Conservation (phyloP, 257 asterid genomes). For the Cinchona pubescens region DNA sequence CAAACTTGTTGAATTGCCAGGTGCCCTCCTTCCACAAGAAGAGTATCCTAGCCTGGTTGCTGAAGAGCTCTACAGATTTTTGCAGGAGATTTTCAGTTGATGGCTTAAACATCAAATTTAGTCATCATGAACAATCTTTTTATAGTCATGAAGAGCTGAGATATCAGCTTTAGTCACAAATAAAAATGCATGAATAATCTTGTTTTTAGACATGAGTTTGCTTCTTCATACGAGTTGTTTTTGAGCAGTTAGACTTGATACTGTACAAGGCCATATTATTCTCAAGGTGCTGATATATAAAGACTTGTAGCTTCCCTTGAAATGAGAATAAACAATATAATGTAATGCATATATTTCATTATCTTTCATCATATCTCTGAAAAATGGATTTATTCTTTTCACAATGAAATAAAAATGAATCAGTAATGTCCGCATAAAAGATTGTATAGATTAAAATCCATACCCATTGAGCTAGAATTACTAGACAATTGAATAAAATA, state of each 20-base stretch:
- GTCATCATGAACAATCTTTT: too few relatives aligned
- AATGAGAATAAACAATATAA: too few relatives aligned
- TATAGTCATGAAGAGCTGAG: neutral
- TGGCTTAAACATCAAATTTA: constrained; percentile 8
- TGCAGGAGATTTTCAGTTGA: constrained; percentile 49
- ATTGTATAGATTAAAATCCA: too few relatives aligned
- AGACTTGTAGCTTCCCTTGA: too few relatives aligned
- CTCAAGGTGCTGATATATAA: neutral
- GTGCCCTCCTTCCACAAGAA: constrained; percentile 95
- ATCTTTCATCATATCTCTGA: too few relatives aligned
- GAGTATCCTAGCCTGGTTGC: constrained; percentile 79
- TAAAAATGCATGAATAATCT: neutral
- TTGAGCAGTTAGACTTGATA: neutral
- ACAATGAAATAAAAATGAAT: too few relatives aligned
- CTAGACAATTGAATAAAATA: too few relatives aligned
- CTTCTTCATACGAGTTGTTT: too few relatives aligned
- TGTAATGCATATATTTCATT: too few relatives aligned
- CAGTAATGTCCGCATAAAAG: too few relatives aligned
- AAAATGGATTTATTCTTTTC: too few relatives aligned
- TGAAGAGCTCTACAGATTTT: constrained; percentile 60
- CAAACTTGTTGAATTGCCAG: constrained; percentile 69
- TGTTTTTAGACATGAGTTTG: neutral
- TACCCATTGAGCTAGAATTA: too few relatives aligned
- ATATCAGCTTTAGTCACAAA: neutral
- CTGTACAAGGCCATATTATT: neutral